phyloP scores from a whole-genome alignment of 2,329 filamentous ascomycete genomes.

The Helotiales sp. region DNA sequence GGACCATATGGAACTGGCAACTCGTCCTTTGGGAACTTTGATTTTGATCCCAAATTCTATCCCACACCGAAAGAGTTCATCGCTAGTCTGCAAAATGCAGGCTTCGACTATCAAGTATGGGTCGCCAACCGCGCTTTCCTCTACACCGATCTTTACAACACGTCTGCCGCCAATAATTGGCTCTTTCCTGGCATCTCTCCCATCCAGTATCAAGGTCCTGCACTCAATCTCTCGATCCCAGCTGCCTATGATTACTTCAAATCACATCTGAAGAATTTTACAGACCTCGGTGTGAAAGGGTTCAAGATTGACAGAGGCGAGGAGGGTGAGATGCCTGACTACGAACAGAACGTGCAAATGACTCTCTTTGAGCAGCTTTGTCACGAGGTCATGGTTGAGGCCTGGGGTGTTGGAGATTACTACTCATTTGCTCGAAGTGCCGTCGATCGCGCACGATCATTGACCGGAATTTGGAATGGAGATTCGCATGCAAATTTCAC shows the following conservation, averaged over 20 bases:
- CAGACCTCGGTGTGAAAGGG: constrained; percentile 37
- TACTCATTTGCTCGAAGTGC: constrained; percentile 38
- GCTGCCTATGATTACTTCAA: constrained; percentile 38
- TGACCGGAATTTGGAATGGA: constrained; percentile 39
- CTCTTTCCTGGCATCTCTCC: constrained; percentile 34
- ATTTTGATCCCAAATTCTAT: constrained; percentile 38
- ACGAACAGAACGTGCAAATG: constrained; percentile 39
- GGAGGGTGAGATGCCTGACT: constrained; percentile 40
- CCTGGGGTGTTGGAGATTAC: constrained; percentile 34
- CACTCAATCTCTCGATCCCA: constrained; percentile 39
- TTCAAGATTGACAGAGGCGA: constrained; percentile 42
- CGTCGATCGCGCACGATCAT: constrained; percentile 35
- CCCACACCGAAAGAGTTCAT: constrained; percentile 35
- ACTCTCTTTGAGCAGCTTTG: constrained; percentile 36
- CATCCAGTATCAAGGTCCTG: constrained; percentile 34
- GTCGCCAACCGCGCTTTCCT: constrained; percentile 38
- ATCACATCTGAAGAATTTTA: constrained; percentile 33
- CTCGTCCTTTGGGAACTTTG: constrained; percentile 37
- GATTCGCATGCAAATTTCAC: constrained; percentile 37
- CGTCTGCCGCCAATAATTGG: constrained; percentile 33
- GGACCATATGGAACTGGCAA: constrained; percentile 37
- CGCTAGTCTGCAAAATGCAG: constrained; percentile 33
- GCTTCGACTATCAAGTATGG: constrained; percentile 39
- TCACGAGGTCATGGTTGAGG: constrained; percentile 35
- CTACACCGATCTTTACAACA: constrained; percentile 37